phyloP scores from a whole-genome alignment of 441 rosid genomes.

The Corymbia citriodora region DNA sequence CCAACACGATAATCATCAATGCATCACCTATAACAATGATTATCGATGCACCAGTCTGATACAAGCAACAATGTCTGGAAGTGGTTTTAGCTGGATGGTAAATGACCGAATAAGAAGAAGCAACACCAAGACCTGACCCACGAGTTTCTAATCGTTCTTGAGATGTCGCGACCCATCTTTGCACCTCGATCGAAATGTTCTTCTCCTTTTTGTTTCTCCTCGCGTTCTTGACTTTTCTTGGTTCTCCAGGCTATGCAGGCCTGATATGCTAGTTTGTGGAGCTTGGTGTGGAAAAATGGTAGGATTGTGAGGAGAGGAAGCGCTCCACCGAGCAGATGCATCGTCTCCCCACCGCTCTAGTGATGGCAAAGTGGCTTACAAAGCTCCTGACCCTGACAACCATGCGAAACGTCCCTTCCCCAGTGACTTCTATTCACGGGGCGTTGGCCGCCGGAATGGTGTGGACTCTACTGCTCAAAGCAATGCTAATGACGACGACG shows the following conservation, averaged over 20 bases:
- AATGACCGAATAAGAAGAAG: no score
- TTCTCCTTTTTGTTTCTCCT: neutral
- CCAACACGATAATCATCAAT: neutral
- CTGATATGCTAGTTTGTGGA: neutral
- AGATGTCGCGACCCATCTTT: neutral
- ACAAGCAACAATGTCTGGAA: no score
- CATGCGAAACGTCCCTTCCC: neutral
- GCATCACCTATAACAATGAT: no score
- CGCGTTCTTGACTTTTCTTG: neutral
- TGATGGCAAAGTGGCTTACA: neutral
- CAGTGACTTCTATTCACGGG: neutral
- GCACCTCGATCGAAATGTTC: neutral
- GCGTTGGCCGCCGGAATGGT: neutral
- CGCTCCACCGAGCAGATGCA: neutral
- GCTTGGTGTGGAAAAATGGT: neutral
- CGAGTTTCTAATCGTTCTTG: no score
- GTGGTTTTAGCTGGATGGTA: no score
- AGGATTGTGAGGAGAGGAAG: neutral
- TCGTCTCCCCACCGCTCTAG: neutral
- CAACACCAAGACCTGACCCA: no score
- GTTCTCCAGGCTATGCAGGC: neutral
- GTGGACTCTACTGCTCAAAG: neutral
- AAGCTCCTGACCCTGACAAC: neutral
- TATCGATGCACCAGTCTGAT: accelerated
- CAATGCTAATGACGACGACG: neutral